Evolutionary conservation across 78 protist genomes (phyloP).

Genomic region (Dictyostelium intermedium): DNA sequence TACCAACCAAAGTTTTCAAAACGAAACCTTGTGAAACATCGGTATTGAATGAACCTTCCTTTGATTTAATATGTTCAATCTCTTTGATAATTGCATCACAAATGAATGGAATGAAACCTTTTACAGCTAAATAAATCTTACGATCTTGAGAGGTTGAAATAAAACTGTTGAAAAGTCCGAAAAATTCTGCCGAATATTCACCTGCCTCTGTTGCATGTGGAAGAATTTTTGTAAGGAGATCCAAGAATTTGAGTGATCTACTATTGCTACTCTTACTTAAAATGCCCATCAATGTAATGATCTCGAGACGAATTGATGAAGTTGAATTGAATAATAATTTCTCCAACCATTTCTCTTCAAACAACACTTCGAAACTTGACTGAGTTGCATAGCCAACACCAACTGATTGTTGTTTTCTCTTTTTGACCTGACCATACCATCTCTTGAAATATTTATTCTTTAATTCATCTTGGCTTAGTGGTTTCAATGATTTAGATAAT

Average conservation of each 20-base stretch:
- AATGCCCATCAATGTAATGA: slow-evolving; percentile 44
- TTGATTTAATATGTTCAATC: slow-evolving; percentile 35
- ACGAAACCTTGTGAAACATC: slow-evolving; percentile 81
- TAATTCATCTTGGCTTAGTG: neutral
- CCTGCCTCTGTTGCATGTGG: slow-evolving; percentile 42
- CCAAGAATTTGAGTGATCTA: slow-evolving; percentile 57
- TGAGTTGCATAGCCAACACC: neutral
- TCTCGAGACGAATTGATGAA: slow-evolving; percentile 40
- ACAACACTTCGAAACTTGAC: slow-evolving; percentile 10
- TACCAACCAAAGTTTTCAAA: slow-evolving; percentile 26
- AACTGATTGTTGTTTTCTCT: neutral
- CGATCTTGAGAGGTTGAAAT: slow-evolving; percentile 13
- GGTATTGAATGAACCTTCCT: slow-evolving; percentile 54
- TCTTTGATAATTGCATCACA: slow-evolving; percentile 29
- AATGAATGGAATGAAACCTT: slow-evolving; percentile 74
- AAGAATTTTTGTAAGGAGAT: slow-evolving; percentile 62
- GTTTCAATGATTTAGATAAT: neutral
- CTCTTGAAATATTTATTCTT: neutral
- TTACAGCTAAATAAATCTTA: slow-evolving; percentile 52
- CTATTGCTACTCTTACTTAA: slow-evolving; percentile 13
- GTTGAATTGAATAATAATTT: slow-evolving; percentile 62
- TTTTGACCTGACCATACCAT: slow-evolving; percentile 15
- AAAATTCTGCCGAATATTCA: slow-evolving; percentile 53
- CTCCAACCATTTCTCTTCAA: slow-evolving; percentile 62
- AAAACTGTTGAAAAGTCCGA: slow-evolving; percentile 3